These are phyloP conservation scores for Leccinum variicolor DNA, from an alignment of 768 basidiomycete species.

Conservation along the genomic window DNA sequence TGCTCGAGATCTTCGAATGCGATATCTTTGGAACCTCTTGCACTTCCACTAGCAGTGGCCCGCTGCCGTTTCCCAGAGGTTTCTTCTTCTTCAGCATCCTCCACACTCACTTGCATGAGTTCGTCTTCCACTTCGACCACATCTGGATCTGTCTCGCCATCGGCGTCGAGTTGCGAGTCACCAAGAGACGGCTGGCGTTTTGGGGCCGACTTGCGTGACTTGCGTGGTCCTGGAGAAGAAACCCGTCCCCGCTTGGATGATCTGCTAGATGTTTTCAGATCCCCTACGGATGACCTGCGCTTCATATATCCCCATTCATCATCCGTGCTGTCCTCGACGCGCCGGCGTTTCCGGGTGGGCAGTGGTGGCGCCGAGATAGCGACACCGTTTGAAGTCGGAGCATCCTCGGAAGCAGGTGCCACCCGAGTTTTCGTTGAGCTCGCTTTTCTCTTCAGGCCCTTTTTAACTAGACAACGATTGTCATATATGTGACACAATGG, in stretches of 20 bases:
- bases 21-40: constrained; percentile 6
- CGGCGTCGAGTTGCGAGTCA: constrained; percentile 32
- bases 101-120: constrained; percentile 25
- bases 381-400: constrained; percentile 5
- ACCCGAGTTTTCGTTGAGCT: constrained; percentile 7
- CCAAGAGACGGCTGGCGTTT: constrained; percentile 22
- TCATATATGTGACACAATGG: constrained; percentile 1
- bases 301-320: constrained; percentile 8
- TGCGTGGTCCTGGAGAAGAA: constrained; percentile 28
- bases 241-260: constrained; percentile 23
- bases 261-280: constrained; percentile 8
- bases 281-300: constrained; percentile 7
- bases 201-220: constrained; percentile 11
- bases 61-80: background rate
- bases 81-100: constrained; percentile 16
- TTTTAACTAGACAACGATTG: constrained; percentile 13
- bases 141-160: constrained; percentile 34
- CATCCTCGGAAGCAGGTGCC: constrained; percentile 6
- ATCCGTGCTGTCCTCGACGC: constrained; percentile 3
- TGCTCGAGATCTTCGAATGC: constrained; percentile 30
- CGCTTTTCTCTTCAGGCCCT: constrained; percentile 16
- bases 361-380: constrained; percentile 19
- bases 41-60: constrained; percentile 1
- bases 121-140: constrained; percentile 36
- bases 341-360: constrained; percentile 26